Percentiles rank a stretch among this genome's conserved stretches.
Evolutionary conservation across 164 flowering plant species (phyloP).

Genomic region (Saururus chinensis): DNA sequence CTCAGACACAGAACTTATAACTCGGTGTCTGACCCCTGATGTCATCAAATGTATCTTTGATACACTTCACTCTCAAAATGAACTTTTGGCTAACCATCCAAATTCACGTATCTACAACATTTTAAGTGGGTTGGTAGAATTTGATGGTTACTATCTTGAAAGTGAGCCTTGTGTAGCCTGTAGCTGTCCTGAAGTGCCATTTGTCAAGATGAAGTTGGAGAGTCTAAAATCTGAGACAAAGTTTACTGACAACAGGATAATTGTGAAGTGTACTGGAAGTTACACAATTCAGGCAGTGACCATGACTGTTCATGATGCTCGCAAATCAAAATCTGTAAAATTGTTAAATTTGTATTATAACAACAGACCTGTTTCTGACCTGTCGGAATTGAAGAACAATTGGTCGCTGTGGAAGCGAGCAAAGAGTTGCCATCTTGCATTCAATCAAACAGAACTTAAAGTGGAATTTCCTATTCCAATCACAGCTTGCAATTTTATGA

Average conservation of each 20-base stretch:
- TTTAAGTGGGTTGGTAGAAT: slow-evolving; percentile 84
- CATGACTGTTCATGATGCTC: slow-evolving; percentile 99
- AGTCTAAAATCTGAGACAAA: slow-evolving; percentile 92
- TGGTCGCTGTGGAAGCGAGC: slow-evolving; percentile 99
- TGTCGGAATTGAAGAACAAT: slow-evolving; percentile 94
- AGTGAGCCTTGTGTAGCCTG: slow-evolving; percentile 99
- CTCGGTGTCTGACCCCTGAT: slow-evolving; percentile 68
- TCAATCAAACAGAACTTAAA: slow-evolving; percentile 94
- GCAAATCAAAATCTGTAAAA: slow-evolving; percentile 94
- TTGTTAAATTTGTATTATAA: slow-evolving; percentile 92
- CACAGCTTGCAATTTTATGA: slow-evolving; percentile 99
- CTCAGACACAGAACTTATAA: slow-evolving; percentile 56
- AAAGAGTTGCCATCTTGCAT: slow-evolving; percentile 90
- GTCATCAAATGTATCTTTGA: slow-evolving; percentile 76
- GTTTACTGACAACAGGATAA: slow-evolving; percentile 97
- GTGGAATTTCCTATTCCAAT: slow-evolving; percentile 96
- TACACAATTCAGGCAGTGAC: slow-evolving; percentile 93
- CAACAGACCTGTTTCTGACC: slow-evolving; percentile 93
- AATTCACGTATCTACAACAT: slow-evolving; percentile 96
- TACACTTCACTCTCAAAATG: slow-evolving; percentile 88
- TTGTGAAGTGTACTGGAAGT: slow-evolving; percentile 98
- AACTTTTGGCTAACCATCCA: slow-evolving; percentile 94
- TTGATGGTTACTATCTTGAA: slow-evolving; percentile 99
- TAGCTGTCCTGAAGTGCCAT: slow-evolving; percentile 97
- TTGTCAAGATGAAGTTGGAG: slow-evolving; percentile 94